phyloP scores from a whole-genome alignment of 176 grass and related monocot genomes.

The Rhynchospora pubera region DNA sequence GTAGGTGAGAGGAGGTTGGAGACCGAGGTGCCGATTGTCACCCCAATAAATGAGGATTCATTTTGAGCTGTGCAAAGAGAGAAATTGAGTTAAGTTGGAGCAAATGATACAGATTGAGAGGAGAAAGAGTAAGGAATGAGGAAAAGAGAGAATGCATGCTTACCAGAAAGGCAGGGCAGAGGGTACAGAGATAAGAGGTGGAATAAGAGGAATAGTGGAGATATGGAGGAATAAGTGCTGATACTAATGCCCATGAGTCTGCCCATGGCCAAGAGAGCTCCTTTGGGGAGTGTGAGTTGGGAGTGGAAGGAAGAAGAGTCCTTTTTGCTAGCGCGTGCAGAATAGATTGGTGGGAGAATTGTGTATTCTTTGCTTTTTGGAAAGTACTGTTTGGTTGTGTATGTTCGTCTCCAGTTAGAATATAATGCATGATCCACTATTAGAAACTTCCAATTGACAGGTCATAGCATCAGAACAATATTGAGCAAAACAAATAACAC shows the following conservation, averaged over 20 bases:
- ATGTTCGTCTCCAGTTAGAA: background rate
- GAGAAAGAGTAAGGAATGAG: background rate
- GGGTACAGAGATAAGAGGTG: slow-evolving; percentile 15
- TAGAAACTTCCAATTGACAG: too few species aligned
- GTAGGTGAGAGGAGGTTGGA: slow-evolving; percentile 67
- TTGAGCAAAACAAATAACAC: background rate
- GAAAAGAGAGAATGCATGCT: background rate
- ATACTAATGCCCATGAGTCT: slow-evolving; percentile 30
- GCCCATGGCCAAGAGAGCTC: slow-evolving; percentile 38
- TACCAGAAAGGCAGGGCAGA: background rate
- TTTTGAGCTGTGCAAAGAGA: background rate
- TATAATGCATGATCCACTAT: background rate
- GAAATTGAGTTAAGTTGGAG: slow-evolving; percentile 4
- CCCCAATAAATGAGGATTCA: slow-evolving; percentile 55
- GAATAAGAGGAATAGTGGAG: slow-evolving; percentile 28
- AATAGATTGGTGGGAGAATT: slow-evolving; percentile 8
- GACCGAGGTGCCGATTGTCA: slow-evolving; percentile 76
- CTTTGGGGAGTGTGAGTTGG: slow-evolving; percentile 4
- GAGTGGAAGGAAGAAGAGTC: slow-evolving; percentile 6
- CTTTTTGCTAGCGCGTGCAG: slow-evolving; percentile 1
- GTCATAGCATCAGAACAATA: too few species aligned
- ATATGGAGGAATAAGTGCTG: slow-evolving; percentile 7
- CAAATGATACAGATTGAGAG: slow-evolving; percentile 7
- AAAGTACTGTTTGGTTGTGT: slow-evolving; percentile 7
- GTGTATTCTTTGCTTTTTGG: slow-evolving; percentile 14